phyloP scores from a whole-genome alignment of 495 filamentous ascomycete species.

The Lasiosphaeris hirsuta region DNA sequence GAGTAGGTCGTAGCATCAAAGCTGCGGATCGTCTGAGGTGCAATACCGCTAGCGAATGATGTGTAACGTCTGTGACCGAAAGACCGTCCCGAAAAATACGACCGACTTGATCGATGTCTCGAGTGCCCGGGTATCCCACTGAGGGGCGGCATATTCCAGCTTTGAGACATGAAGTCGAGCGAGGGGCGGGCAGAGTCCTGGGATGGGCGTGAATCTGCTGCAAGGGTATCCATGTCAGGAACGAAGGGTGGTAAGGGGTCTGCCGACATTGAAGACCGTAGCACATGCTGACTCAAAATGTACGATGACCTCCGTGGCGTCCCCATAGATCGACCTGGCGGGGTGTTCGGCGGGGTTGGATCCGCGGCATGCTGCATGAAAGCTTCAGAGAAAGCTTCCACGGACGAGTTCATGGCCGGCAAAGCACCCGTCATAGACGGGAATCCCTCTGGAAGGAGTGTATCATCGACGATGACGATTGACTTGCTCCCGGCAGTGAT shows the following conservation, averaged over 20 bases:
- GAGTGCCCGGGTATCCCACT: conserved; percentile 35
- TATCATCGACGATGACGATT: conserved; percentile 83
- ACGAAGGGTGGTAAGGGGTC: conserved; percentile 39
- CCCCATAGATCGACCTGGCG: conserved; percentile 39
- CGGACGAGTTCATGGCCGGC: conserved; percentile 40
- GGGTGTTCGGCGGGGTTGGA: conserved; percentile 53
- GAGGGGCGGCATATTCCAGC: conserved; percentile 28
- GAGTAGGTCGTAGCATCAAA: conserved; percentile 59
- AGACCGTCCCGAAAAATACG: conserved; percentile 38
- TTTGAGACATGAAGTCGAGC: conserved; percentile 28
- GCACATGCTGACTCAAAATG: conserved; percentile 43
- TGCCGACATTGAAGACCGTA: conserved; percentile 26
- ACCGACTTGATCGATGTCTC: conserved; percentile 38
- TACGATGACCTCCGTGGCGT: conserved; percentile 51
- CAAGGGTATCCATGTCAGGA: conserved; percentile 36
- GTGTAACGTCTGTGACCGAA: conserved; percentile 45
- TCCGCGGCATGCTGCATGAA: conserved; percentile 43
- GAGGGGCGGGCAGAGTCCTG: conserved; percentile 32
- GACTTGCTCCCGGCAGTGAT: conserved; percentile 78
- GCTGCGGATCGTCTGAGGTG: conserved; percentile 55
- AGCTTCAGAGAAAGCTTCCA: conserved; percentile 48
- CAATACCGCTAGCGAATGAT: conserved; percentile 70
- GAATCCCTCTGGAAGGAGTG: conserved; percentile 37
- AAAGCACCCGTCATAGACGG: conserved; percentile 48
- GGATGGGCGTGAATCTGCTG: conserved; percentile 22